Conservation (phyloP, 2,329 filamentous ascomycete genomes). For the Apiospora koreana region DNA sequence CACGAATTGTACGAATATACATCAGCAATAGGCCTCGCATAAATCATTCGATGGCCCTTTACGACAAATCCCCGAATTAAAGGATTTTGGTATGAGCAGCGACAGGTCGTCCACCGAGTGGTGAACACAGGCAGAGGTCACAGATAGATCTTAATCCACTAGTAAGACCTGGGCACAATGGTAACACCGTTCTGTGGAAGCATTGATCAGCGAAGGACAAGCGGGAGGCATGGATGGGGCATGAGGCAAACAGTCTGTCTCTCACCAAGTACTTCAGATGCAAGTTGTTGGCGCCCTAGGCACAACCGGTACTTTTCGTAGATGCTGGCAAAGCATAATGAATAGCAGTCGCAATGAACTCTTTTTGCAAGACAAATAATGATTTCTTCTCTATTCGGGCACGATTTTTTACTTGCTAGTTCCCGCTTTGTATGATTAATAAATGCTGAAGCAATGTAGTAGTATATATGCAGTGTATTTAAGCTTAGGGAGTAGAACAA, state of each 20-base stretch:
- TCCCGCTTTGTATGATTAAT: too few relatives aligned
- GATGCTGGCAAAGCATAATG: background rate
- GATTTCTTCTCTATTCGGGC: too few relatives aligned
- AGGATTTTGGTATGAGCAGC: background rate
- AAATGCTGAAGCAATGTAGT: background rate
- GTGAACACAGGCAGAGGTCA: background rate
- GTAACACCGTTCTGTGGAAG: background rate
- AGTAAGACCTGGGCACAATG: background rate
- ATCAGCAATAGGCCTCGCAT: background rate
- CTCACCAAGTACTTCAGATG: background rate
- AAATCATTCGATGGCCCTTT: background rate
- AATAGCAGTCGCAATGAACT: background rate
- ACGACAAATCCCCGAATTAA: background rate
- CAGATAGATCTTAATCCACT: background rate
- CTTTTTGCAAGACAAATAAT: background rate
- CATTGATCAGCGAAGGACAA: background rate
- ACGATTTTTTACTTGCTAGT: too few relatives aligned
- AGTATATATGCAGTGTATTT: background rate
- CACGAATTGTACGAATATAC: background rate
- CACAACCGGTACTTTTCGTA: background rate
- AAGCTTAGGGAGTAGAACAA: background rate
- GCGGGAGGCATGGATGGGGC: background rate
- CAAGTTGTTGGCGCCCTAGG: background rate
- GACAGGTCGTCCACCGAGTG: background rate
- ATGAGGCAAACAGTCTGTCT: background rate